Base-by-base conservation (phyloP, 805 yeast genomes). In the Candida vaughaniae region DNA sequence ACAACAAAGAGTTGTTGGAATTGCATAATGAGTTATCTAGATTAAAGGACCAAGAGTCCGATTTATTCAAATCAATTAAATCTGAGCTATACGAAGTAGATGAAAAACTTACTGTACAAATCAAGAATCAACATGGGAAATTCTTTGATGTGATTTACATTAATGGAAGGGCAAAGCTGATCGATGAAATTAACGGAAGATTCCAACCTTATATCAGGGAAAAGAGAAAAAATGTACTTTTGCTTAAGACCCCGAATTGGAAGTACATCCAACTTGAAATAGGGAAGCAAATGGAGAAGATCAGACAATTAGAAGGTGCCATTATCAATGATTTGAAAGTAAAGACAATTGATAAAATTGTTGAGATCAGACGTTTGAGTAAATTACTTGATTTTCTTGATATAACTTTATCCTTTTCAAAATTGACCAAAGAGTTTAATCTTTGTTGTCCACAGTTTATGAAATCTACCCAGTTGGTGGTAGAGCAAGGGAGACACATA, bases 401-500 rank as follows among this genome's bases (percentile, higher is more conserved):
- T 56, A 78, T 82, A 0, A 64, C 85, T 1, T 62, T 79, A 9
- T 82, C 95, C 0, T 85, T 93, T 59, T 82, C 95, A 0, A 57
- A 63, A 0, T 60, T 90, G 11, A 83, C 97, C 0, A 55, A 59
- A n/a, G 95, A 87, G 47, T 75, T 74, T 42, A 64, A 75, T 22
- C 69, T 89, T 31, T 78, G 74, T 0, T 63, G 86, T 36, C 99
- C 99, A 0, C 62, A 48, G 7, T 62, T 91, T 16, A 73, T 73
- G 22, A 60, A 73, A 2, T 9, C 18, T n/a, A 33, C 29, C 19
- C 61, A 54, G 14, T 64, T 83, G 4, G 64, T 71, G 0, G 74
- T 89, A 7, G 52, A 52, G 1, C 74, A 69, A 1, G 98, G 98
- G 0, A 67, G 96, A 20, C 98, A 93, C 57, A 53, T 86, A 10